A percentile compares a stretch with the other conserved stretches of the same genome.
Evolutionary conservation across 495 filamentous ascomycete genomes (phyloP).

Genomic region (Pyronema omphalodes): DNA sequence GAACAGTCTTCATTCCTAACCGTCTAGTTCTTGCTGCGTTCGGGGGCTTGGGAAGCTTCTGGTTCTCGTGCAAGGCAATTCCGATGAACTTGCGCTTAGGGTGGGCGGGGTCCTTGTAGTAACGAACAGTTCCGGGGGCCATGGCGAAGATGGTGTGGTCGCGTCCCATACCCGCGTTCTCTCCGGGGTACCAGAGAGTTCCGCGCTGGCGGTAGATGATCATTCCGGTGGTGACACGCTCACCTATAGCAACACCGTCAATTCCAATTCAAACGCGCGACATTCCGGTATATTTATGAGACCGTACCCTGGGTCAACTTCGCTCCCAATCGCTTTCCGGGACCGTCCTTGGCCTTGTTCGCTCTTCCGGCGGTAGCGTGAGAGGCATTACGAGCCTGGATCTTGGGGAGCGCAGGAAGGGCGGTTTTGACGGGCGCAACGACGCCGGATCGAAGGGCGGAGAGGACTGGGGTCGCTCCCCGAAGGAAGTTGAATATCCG

Average conservation of each 20-base stretch:
- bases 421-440: neutral
- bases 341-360: slow-evolving; percentile 63
- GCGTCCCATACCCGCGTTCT: slow-evolving; percentile 84
- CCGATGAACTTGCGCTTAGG: slow-evolving; percentile 82
- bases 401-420: neutral
- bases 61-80: slow-evolving; percentile 59
- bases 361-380: slow-evolving; percentile 78
- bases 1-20: slow-evolving; percentile 40
- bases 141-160: slow-evolving; percentile 92
- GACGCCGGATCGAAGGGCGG: neutral
- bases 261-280: neutral
- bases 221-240: slow-evolving; percentile 84
- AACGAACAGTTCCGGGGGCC: slow-evolving; percentile 75
- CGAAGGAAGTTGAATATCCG: neutral
- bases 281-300: neutral
- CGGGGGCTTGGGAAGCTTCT: slow-evolving; percentile 51
- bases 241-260: slow-evolving; percentile 32
- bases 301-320: slow-evolving; percentile 63
- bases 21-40: slow-evolving; percentile 49
- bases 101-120: slow-evolving; percentile 76
- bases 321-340: slow-evolving; percentile 83
- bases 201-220: slow-evolving; percentile 97
- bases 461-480: neutral
- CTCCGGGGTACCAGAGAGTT: slow-evolving; percentile 82
- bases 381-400: slow-evolving; percentile 48